phyloP scores from a whole-genome alignment of 306 rosid genomes.

The Urtica urens region DNA sequence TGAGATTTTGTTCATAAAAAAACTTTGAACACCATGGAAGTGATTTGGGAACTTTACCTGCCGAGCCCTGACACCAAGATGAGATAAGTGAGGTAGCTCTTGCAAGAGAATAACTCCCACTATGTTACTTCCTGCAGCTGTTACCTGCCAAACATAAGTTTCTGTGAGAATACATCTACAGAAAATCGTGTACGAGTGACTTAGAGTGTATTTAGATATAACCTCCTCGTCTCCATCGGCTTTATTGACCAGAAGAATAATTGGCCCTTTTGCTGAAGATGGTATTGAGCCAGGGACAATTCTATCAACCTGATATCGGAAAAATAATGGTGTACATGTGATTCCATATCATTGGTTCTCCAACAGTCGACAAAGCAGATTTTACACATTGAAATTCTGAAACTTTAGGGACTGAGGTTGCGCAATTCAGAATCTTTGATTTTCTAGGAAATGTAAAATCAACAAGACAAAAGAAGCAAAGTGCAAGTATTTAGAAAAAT shows the following conservation, averaged over 20 bases:
- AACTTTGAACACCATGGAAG: not conserved
- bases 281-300: slow-evolving; percentile 80
- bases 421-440: not conserved
- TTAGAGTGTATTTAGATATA: not conserved
- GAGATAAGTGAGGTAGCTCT: slow-evolving; percentile 98
- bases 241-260: slow-evolving; percentile 62
- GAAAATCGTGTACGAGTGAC: too few relatives aligned
- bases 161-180: too few relatives aligned
- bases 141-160: slow-evolving; percentile 51
- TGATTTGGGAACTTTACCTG: slow-evolving; percentile 38
- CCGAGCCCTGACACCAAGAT: slow-evolving; percentile 95
- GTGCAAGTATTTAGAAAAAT: not conserved
- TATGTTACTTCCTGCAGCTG: slow-evolving; percentile 84
- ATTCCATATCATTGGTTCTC: too few relatives aligned
- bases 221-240: slow-evolving; percentile 99
- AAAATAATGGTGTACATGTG: slow-evolving; percentile 11
- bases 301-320: slow-evolving; percentile 63
- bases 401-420: too few relatives aligned
- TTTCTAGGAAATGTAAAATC: too few relatives aligned
- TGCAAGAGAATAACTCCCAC: slow-evolving; percentile 79
- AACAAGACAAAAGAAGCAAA: too few relatives aligned
- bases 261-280: slow-evolving; percentile 55
- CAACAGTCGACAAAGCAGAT: not conserved
- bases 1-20: slow-evolving; percentile 9
- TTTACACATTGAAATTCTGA: too few relatives aligned